Conservation (phyloP, 176 grass and related monocot species). For the Cenchrus fungigraminus region DNA sequence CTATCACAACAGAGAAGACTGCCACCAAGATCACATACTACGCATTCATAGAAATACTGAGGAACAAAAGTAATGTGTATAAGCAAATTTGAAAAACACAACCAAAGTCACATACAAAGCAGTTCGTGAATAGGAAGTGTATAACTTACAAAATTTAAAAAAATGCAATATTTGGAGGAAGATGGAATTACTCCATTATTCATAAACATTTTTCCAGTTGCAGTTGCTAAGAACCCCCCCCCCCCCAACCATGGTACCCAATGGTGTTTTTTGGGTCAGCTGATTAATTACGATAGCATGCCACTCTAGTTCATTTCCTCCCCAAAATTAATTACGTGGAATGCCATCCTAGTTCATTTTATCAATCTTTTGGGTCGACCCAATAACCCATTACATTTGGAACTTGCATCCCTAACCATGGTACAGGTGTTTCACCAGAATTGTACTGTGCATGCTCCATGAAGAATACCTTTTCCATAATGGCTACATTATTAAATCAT, state of each 20-base stretch:
- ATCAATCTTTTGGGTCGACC: no score
- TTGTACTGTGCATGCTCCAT: not conserved
- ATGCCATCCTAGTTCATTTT: no score
- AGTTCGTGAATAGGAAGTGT: conserved; percentile 28
- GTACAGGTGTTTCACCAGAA: conserved; percentile 13
- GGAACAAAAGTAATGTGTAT: conserved; percentile 36
- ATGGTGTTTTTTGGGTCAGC: no score
- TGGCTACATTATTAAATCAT: conserved; percentile 31
- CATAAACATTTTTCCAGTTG: conserved; percentile 6
- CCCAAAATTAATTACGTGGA: no score
- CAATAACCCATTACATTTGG: no score
- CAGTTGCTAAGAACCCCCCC: conserved; percentile 14
- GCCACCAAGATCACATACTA: conserved; percentile 93
- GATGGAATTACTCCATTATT: conserved; percentile 9
- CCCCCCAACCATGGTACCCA: no score
- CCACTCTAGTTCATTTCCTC: no score
- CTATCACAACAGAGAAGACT: conserved; percentile 93
- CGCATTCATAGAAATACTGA: conserved; percentile 97
- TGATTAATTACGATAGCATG: no score
- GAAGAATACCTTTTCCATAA: not conserved
- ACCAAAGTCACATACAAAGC: conserved; percentile 30
- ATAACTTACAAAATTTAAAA: conserved; percentile 21
- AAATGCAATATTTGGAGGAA: not conserved
- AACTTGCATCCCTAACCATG: not conserved
- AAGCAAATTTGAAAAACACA: conserved; percentile 31